A percentile compares a stretch with the other conserved stretches of the same genome.
These are phyloP conservation scores for Camillea tinctor DNA, from an alignment of 2,329 filamentous ascomycete genomes.

Conservation along the genomic window DNA sequence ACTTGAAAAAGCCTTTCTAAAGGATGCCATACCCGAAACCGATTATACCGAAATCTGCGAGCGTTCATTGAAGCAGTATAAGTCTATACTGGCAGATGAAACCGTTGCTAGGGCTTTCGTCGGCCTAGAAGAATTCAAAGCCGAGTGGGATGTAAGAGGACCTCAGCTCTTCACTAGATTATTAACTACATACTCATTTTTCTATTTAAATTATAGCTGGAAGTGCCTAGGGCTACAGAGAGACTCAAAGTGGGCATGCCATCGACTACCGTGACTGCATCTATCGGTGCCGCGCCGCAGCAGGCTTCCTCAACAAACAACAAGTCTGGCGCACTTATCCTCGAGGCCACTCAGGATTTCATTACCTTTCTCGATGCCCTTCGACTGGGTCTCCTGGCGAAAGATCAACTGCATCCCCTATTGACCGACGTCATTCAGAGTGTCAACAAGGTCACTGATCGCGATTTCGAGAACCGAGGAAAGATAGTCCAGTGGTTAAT, in stretches of 20 bases:
- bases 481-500: slow-evolving; percentile 99
- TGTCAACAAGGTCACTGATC: slow-evolving; percentile 93
- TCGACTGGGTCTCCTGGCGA: slow-evolving; percentile 86
- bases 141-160: slow-evolving; percentile 78
- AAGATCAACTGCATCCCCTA: slow-evolving; percentile 93
- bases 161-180: background rate
- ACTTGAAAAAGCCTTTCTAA: slow-evolving; percentile 93
- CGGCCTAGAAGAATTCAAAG: slow-evolving; percentile 87
- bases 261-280: slow-evolving; percentile 69
- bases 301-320: slow-evolving; percentile 42
- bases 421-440: slow-evolving; percentile 95
- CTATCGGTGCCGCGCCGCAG: slow-evolving; percentile 43
- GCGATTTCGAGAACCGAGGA: slow-evolving; percentile 89
- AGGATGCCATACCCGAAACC: slow-evolving; percentile 85
- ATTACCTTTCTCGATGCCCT: slow-evolving; percentile 97
- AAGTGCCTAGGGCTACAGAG: slow-evolving; percentile 91
- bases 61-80: slow-evolving; percentile 92
- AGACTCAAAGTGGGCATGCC: slow-evolving; percentile 89
- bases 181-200: slow-evolving; percentile 18
- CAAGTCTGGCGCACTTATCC: slow-evolving; percentile 66
- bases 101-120: slow-evolving; percentile 85
- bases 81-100: slow-evolving; percentile 87
- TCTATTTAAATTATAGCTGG: slow-evolving; percentile 64
- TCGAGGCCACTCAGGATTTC: slow-evolving; percentile 94
- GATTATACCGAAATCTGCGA: slow-evolving; percentile 98